Evolutionary conservation across 1,284 basidiomycete genomes (phyloP).

Genomic region (Fistulina hepatica): DNA sequence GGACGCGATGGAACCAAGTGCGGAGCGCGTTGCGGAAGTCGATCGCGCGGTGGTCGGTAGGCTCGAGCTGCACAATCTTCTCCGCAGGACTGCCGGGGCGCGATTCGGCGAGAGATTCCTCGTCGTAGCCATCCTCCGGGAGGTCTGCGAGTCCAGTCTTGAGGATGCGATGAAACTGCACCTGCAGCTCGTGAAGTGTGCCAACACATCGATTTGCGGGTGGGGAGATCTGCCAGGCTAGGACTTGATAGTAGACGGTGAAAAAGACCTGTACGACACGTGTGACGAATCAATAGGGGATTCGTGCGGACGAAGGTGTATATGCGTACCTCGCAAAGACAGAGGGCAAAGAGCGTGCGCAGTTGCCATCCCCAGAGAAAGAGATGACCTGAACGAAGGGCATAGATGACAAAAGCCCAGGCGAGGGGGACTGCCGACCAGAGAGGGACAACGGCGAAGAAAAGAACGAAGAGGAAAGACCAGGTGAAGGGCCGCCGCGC

Average conservation of each 20-base stretch:
- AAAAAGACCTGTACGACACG: constrained; percentile 54
- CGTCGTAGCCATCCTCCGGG: constrained; percentile 40
- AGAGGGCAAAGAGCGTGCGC: constrained; percentile 33
- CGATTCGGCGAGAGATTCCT: constrained; percentile 39
- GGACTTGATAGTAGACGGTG: constrained; percentile 56
- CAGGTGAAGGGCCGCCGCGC: constrained; percentile 27
- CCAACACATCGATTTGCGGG: constrained; percentile 37
- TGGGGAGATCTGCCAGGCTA: constrained; percentile 43
- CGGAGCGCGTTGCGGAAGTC: constrained; percentile 66
- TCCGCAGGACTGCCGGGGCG: constrained; percentile 55
- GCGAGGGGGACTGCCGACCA: constrained; percentile 61
- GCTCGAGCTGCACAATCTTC: constrained; percentile 41
- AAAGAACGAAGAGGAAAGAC: constrained; percentile 50
- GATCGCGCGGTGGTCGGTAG: constrained; percentile 59
- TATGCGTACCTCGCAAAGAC: constrained; percentile 45
- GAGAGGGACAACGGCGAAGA: constrained; percentile 52
- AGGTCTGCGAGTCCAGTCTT: constrained; percentile 52
- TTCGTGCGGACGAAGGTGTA: constrained; percentile 1
- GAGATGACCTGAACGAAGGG: constrained; percentile 35
- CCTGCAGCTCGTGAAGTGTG: constrained; percentile 43
- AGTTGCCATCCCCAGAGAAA: constrained; percentile 31
- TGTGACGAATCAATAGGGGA: background rate
- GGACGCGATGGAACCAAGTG: constrained; percentile 65
- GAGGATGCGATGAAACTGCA: constrained; percentile 39
- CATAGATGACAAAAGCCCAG: constrained; percentile 57